Conservation (phyloP, 148 eudicot species). For the Chenopodium berlandieri region DNA sequence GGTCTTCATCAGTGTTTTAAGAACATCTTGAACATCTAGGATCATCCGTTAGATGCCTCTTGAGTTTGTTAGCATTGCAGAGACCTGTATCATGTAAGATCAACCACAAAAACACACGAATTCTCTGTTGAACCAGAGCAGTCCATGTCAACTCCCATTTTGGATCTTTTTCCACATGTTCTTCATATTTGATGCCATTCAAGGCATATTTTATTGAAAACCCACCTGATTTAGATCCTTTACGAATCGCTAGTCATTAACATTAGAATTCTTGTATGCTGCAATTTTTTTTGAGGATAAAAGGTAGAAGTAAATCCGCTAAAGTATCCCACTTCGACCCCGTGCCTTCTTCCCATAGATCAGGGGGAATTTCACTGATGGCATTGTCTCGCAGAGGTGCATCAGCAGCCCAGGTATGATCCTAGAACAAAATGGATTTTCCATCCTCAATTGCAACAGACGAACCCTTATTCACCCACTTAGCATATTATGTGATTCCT, state of each 20-base stretch:
- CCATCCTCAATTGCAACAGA: not conserved
- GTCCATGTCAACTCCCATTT: not conserved
- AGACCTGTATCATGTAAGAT: not conserved
- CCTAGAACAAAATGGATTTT: not conserved
- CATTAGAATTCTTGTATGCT: not conserved
- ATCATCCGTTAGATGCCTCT: not conserved
- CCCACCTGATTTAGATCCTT: not conserved
- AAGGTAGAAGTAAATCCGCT: not conserved
- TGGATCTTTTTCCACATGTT: accelerated
- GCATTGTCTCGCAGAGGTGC: not conserved
- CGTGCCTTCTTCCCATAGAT: not conserved
- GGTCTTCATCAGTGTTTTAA: not conserved
- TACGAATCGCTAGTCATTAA: not conserved
- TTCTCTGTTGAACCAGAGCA: not conserved
- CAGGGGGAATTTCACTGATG: not conserved
- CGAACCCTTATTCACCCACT: not conserved
- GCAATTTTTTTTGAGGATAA: not conserved
- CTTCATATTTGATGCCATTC: not conserved
- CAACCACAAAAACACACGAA: not conserved
- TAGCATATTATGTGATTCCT: not conserved
- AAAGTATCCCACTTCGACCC: not conserved
- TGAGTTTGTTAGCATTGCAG: not conserved
- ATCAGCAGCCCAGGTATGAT: not conserved
- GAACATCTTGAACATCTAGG: not conserved
- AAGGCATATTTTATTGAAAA: not conserved